Conservation (phyloP, 2,329 filamentous ascomycete genomes). For the Metarhizium sp. region DNA sequence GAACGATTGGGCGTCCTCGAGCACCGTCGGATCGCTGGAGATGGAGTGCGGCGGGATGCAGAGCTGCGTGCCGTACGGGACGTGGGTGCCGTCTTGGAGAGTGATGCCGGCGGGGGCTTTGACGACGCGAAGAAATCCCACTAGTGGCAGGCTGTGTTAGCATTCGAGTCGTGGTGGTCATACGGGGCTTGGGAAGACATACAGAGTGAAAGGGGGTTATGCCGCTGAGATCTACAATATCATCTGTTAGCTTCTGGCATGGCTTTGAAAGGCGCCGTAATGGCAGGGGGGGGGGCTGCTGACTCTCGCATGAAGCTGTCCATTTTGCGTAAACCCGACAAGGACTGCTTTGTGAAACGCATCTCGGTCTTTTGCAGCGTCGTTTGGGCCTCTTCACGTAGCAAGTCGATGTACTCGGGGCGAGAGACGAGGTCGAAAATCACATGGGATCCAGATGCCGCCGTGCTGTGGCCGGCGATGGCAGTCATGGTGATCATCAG, state of each 20-base stretch:
- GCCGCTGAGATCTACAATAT: slow-evolving; percentile 5
- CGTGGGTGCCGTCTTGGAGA: slow-evolving; percentile 6
- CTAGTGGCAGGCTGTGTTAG: not conserved
- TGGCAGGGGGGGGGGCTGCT: not conserved
- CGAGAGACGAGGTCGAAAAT: slow-evolving; percentile 4
- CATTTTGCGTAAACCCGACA: slow-evolving; percentile 6
- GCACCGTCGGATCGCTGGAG: slow-evolving; percentile 1
- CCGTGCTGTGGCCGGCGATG: slow-evolving; percentile 8
- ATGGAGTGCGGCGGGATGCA: slow-evolving; percentile 4
- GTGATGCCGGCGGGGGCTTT: slow-evolving; percentile 6
- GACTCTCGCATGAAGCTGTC: slow-evolving; percentile 10
- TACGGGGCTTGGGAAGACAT: not conserved
- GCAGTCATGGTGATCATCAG: slow-evolving; percentile 3
- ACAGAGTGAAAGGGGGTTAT: slow-evolving; percentile 6
- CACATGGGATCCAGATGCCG: slow-evolving; percentile 6
- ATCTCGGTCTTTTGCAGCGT: not conserved
- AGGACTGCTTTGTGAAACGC: slow-evolving; percentile 2
- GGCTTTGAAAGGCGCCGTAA: not conserved
- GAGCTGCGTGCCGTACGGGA: slow-evolving; percentile 6
- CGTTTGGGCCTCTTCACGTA: slow-evolving; percentile 3
- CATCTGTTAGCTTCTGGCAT: not conserved
- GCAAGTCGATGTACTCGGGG: slow-evolving; percentile 1
- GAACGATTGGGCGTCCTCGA: slow-evolving; percentile 2
- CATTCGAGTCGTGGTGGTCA: too few species aligned
- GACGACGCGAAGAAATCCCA: slow-evolving; percentile 7